Conservation (phyloP, 768 basidiomycete species). For the Pisolithus orientalis region DNA sequence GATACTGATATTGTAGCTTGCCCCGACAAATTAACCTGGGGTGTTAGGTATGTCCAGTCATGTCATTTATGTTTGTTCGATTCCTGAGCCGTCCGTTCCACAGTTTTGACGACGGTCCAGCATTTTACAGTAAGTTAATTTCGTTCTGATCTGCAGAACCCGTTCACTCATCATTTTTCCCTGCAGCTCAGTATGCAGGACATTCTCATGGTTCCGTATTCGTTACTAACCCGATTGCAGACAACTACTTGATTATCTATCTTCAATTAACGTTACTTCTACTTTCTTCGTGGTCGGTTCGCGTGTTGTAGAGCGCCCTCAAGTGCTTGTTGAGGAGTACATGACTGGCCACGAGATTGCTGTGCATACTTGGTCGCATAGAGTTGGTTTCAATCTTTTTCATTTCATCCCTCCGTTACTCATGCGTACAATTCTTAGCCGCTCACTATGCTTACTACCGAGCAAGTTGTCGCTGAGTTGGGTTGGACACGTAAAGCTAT, state of each 20-base stretch:
- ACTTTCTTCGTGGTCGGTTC: conserved; percentile 93
- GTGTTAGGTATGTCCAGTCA: conserved; percentile 43
- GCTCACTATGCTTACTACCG: conserved; percentile 67
- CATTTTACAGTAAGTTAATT: conserved; percentile 60
- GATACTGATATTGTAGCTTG: conserved; percentile 58
- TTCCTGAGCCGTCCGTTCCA: conserved; percentile 1
- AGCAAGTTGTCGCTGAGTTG: conserved; percentile 86
- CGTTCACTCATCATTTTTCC: conserved; percentile 7
- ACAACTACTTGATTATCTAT: conserved; percentile 67
- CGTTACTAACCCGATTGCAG: conserved; percentile 26
- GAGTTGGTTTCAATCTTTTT: conserved; percentile 29
- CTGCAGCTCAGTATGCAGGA: conserved; percentile 43
- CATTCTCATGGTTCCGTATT: too few species aligned
- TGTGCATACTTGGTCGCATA: conserved; percentile 91
- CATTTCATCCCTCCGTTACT: conserved; percentile 9
- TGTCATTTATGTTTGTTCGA: neutral
- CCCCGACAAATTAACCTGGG: conserved; percentile 68
- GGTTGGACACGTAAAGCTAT: conserved; percentile 90
- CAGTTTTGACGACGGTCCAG: conserved; percentile 86
- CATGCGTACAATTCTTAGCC: conserved; percentile 31
- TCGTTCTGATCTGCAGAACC: neutral
- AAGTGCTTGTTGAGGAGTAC: conserved; percentile 72
- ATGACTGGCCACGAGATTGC: conserved; percentile 76
- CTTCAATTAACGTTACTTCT: conserved; percentile 53
- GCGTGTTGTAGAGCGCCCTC: conserved; percentile 73